phyloP scores from a whole-genome alignment of 78 protist species.

The Speleostelium caveatum region DNA sequence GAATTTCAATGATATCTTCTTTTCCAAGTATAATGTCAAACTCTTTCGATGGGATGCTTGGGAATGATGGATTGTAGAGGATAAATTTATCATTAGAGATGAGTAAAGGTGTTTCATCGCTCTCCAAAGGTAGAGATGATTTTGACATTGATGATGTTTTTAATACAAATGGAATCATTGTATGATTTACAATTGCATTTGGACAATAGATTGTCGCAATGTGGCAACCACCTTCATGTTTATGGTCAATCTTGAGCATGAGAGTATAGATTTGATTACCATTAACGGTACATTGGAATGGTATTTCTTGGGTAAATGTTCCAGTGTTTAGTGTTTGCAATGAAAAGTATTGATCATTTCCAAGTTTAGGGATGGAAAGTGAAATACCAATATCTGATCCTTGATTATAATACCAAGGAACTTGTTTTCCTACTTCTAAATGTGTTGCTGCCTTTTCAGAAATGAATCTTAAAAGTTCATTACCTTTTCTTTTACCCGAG shows the following conservation, averaged over 20 bases:
- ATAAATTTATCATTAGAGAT: slow-evolving; percentile 34
- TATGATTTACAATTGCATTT: slow-evolving; percentile 54
- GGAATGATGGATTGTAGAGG: slow-evolving; percentile 50
- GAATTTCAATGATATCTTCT: slow-evolving; percentile 75
- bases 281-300: slow-evolving; percentile 27
- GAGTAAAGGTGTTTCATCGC: slow-evolving; percentile 34
- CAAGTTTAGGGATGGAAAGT: slow-evolving; percentile 7
- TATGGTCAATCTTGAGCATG: slow-evolving; percentile 53
- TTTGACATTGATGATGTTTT: not conserved
- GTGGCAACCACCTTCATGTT: slow-evolving; percentile 77
- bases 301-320: slow-evolving; percentile 55
- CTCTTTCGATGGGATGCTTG: slow-evolving; percentile 43
- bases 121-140: slow-evolving; percentile 7
- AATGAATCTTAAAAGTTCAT: slow-evolving; percentile 17
- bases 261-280: slow-evolving; percentile 11
- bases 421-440: slow-evolving; percentile 30
- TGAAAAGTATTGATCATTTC: slow-evolving; percentile 35
- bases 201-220: slow-evolving; percentile 48
- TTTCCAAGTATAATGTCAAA: slow-evolving; percentile 72
- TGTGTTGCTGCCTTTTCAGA: not conserved
- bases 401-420: slow-evolving; percentile 38
- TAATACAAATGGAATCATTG: slow-evolving; percentile 61
- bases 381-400: slow-evolving; percentile 43
- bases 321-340: not conserved
- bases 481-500: not conserved